phyloP scores from a whole-genome alignment of 164 flowering plant species.

The Annona cherimola region DNA sequence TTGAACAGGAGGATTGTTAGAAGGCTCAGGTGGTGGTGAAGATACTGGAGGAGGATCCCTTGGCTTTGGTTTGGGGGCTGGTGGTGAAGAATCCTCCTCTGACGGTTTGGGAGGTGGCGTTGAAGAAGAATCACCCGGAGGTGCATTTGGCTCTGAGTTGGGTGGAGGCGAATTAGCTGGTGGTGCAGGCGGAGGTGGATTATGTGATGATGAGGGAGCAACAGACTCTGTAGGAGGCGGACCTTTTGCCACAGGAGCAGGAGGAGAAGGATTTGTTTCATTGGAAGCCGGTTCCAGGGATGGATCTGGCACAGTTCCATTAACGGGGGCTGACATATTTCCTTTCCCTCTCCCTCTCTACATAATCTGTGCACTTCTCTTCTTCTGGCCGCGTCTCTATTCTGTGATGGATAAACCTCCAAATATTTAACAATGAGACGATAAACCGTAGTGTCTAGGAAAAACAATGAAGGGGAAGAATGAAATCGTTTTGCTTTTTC shows the following conservation, averaged over 20 bases:
- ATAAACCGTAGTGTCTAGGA: not conserved
- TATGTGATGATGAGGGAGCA: not conserved
- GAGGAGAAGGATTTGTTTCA: not conserved
- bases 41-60: not conserved
- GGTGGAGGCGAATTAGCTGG: not conserved
- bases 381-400: not conserved
- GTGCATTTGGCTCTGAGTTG: not conserved
- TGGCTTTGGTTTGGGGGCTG: not conserved
- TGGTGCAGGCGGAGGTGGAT: constrained; percentile 12
- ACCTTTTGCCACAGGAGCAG: not conserved
- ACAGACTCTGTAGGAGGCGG: not conserved
- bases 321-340: not conserved
- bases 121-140: not conserved
- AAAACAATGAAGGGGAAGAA: not conserved
- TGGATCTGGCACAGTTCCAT: not conserved
- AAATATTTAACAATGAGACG: not conserved
- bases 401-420: not conserved
- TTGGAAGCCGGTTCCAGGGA: not conserved
- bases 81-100: not conserved
- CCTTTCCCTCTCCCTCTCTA: not conserved
- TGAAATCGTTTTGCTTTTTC: not conserved
- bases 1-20: not conserved
- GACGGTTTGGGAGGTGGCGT: constrained; percentile 14
- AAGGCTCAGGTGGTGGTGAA: not conserved
- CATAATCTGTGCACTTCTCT: not conserved